Evolutionary conservation across 805 yeast species (phyloP).

Genomic region (Candida nonsorbophila): DNA sequence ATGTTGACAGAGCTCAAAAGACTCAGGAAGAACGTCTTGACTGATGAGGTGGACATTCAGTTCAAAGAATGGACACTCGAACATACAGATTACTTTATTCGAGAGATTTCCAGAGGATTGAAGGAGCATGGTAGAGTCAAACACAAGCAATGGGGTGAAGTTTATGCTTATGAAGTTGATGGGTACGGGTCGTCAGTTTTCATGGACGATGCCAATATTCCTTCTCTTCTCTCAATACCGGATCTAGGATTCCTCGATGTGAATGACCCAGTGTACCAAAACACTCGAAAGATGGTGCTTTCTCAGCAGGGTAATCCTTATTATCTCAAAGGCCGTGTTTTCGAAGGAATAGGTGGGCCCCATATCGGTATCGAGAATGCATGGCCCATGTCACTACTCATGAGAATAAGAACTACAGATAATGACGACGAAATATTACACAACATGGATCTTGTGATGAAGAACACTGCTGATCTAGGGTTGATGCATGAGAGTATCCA

Average conservation of each 20-base stretch:
- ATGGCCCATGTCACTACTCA: conserved; percentile 87
- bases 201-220: conserved; percentile 92
- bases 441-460: conserved; percentile 46
- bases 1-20: conserved; percentile 57
- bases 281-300: conserved; percentile 73
- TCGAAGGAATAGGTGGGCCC: conserved; percentile 87
- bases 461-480: conserved; percentile 69
- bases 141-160: conserved; percentile 68
- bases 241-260: conserved; percentile 59
- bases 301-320: conserved; percentile 74
- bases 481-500: conserved; percentile 79
- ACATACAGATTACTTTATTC: conserved; percentile 31
- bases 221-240: conserved; percentile 75
- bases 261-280: conserved; percentile 60
- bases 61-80: conserved; percentile 3
- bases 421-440: conserved; percentile 62
- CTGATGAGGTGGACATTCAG: neutral
- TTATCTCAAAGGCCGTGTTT: conserved; percentile 53
- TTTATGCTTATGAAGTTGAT: conserved; percentile 85
- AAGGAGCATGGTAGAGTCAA: conserved; percentile 58
- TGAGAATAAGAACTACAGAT: conserved; percentile 68
- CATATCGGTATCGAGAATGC: conserved; percentile 77
- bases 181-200: conserved; percentile 70
- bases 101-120: conserved; percentile 49
- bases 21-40: conserved; percentile 17